phyloP scores from a whole-genome alignment of 768 basidiomycete genomes.

The Nidularia sp. region DNA sequence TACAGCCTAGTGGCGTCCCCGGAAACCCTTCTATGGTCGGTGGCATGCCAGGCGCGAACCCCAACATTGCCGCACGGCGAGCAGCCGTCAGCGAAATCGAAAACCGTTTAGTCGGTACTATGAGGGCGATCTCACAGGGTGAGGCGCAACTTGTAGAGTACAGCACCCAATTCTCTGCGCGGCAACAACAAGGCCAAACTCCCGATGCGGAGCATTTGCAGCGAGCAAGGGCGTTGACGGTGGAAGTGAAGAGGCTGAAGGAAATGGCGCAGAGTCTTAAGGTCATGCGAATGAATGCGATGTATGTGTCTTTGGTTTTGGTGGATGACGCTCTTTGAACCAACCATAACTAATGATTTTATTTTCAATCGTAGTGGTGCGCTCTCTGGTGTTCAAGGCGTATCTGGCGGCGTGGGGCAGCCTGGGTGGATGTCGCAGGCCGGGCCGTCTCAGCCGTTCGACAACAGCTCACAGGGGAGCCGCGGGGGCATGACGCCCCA shows the following conservation, averaged over 20 bases:
- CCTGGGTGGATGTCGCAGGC: neutral
- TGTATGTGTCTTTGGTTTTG: no score
- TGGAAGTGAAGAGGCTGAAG: neutral
- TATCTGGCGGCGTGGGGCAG: neutral
- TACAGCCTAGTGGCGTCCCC: constrained; percentile 2
- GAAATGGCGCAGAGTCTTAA: neutral
- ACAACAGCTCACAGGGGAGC: neutral
- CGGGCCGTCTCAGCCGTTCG: neutral
- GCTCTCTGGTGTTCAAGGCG: no score
- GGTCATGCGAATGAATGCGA: no score
- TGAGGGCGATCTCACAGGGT: neutral
- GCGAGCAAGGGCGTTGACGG: neutral
- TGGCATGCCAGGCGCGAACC: neutral
- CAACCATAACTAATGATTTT: no score
- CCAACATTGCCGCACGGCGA: neutral
- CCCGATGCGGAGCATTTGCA: neutral
- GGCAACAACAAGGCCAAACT: neutral
- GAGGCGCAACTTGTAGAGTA: neutral
- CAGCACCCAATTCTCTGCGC: neutral
- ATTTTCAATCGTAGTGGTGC: no score
- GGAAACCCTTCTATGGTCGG: neutral
- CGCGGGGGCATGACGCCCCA: neutral
- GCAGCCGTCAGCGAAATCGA: neutral
- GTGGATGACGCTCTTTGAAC: no score
- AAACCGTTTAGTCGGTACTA: neutral